These are phyloP conservation scores for Abrus precatorius DNA, from an alignment of 306 rosid species.

Conservation along the genomic window DNA sequence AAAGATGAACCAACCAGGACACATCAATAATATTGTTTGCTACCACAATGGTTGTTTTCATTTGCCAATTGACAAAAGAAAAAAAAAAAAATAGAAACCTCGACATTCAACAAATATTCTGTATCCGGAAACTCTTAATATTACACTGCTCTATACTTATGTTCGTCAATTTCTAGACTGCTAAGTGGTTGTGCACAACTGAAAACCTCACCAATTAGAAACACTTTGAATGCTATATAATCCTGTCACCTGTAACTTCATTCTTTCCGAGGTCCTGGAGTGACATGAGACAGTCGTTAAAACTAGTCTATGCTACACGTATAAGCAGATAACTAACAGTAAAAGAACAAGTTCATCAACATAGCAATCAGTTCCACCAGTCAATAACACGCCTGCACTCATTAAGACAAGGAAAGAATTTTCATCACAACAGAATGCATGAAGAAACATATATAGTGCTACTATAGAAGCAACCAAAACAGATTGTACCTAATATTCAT, in stretches of 20 bases:
- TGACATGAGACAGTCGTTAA: conserved; percentile 15
- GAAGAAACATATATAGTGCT: conserved; percentile 4
- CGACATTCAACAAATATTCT: no score
- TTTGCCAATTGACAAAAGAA: neutral
- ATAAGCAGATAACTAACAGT: conserved; percentile 1
- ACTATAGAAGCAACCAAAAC: conserved; percentile 5
- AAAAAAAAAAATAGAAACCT: neutral
- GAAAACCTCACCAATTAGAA: conserved; percentile 33
- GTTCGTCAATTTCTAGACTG: conserved; percentile 1
- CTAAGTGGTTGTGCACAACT: conserved; percentile 16
- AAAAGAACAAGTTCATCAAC: conserved; percentile 3
- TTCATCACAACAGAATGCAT: conserved; percentile 21
- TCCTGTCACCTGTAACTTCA: conserved; percentile 10
- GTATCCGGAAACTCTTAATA: neutral
- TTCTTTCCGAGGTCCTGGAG: conserved; percentile 3
- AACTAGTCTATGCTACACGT: neutral
- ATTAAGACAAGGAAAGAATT: conserved; percentile 32
- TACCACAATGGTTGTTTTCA: conserved; percentile 11
- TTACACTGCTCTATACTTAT: neutral
- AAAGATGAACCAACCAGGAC: no score
- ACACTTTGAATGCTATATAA: conserved; percentile 13
- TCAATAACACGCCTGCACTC: conserved; percentile 25
- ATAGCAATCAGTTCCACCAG: conserved; percentile 3
- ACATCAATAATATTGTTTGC: neutral
- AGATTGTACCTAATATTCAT: conserved; percentile 2